Conservation (phyloP, 2,329 filamentous ascomycete genomes). For the Phialophora macrospora region DNA sequence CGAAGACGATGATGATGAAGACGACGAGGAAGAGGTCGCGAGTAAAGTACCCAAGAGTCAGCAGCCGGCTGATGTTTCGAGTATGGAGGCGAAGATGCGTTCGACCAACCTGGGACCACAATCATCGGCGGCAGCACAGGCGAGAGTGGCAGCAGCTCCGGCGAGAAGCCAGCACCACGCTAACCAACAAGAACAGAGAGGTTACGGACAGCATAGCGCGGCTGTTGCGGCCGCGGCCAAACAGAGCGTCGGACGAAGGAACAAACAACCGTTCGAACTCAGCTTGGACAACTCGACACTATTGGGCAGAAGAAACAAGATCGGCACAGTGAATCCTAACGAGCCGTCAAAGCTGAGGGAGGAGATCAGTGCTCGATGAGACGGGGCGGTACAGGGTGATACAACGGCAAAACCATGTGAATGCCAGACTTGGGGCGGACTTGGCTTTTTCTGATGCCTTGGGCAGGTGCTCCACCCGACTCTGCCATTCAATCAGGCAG, state of each 20-base stretch:
- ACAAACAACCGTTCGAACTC: slow-evolving; percentile 86
- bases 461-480: neutral
- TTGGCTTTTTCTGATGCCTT: neutral
- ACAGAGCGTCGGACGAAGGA: slow-evolving; percentile 73
- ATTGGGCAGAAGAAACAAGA: slow-evolving; percentile 67
- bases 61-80: slow-evolving; percentile 64
- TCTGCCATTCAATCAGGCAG: neutral
- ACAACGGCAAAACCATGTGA: neutral
- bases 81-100: slow-evolving; percentile 85
- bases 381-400: neutral
- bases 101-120: slow-evolving; percentile 73
- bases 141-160: slow-evolving; percentile 56
- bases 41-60: slow-evolving; percentile 71
- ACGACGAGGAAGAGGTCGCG: slow-evolving; percentile 57
- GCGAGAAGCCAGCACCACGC: slow-evolving; percentile 42
- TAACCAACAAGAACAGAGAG: slow-evolving; percentile 61
- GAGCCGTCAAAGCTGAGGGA: slow-evolving; percentile 39
- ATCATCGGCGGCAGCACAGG: slow-evolving; percentile 64
- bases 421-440: neutral
- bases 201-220: slow-evolving; percentile 88
- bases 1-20: slow-evolving; percentile 66
- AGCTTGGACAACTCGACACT: slow-evolving; percentile 89
- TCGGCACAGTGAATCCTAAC: slow-evolving; percentile 14
- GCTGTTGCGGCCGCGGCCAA: slow-evolving; percentile 82
- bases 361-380: slow-evolving; percentile 37